Evolutionary conservation across 106 monocot species (phyloP), one percentile per base, ranked within the genome.

Genomic region (Acanthochlamys bracteata): DNA sequence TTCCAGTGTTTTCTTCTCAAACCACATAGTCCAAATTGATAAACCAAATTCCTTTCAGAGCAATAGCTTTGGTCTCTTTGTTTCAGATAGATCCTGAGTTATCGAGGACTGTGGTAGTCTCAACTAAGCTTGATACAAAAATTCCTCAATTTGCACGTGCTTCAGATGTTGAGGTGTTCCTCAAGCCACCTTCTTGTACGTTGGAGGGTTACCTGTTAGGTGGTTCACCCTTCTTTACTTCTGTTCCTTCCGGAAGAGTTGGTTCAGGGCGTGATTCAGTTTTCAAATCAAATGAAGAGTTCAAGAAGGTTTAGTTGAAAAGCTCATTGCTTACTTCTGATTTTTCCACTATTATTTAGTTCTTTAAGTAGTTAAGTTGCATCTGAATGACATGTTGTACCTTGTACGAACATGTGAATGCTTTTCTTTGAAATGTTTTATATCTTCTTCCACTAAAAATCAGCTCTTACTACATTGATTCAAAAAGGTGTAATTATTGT

Each of bases 91-190:
- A 93, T 76, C 84, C 82, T 23, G 92, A 93, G 57, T 74, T 93
- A 47, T 88, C 92, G 53, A 79, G 92, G 70, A 88, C 92, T 51
- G 92, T 93, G 17, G 41, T 93, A 62, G 92, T 93, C 25, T 82
- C 92, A 51, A 93, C 92, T n/a, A 93, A 93, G 75, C 79, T 93
- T 55, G 93, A 93, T 43, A 93, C 93, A 60, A 93, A 85, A 63
- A 93, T 93, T 59, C 88, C 82, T 51, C 88, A 93, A 60, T 93
- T 93, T 82, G 88, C 93, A 43, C 71, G 82, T 4, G 43, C 88
- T 24, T 93, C 93, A 57, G 93, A 93, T 69, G 88, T 93, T 46
- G 93, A 88, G 66, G 93, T 93, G 60, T 93, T 93, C 73, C 75
- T 93, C 20, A 77, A 60, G 65, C 88, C 93, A 53, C 84, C 88